phyloP scores from a whole-genome alignment of 768 basidiomycete species.

The Russula vinacea region DNA sequence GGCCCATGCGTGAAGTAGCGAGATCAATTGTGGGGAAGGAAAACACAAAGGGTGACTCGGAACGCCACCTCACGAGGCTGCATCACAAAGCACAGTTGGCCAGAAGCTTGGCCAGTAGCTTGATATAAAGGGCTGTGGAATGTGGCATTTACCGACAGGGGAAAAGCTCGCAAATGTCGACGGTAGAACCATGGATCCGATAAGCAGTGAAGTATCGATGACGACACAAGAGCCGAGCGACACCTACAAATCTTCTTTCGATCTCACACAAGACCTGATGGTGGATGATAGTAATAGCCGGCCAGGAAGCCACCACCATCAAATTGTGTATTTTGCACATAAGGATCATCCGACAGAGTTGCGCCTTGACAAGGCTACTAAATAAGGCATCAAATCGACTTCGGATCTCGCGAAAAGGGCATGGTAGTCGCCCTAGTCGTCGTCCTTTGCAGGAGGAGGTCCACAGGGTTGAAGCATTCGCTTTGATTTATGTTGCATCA shows the following conservation, averaged over 20 bases:
- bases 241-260: not conserved
- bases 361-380: slow-evolving; percentile 10
- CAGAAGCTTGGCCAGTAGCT: not conserved
- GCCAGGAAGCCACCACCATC: not conserved
- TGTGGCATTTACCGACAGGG: slow-evolving; percentile 5
- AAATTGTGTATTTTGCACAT: not conserved
- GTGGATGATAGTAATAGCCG: not conserved
- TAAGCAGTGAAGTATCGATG: slow-evolving; percentile 3
- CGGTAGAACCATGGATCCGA: not conserved
- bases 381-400: not conserved
- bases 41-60: not conserved
- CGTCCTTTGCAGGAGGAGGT: slow-evolving; percentile 65
- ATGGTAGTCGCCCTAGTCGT: slow-evolving; percentile 46
- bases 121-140: slow-evolving; percentile 1
- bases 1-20: not conserved
- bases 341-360: not conserved
- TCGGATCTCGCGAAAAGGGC: not conserved
- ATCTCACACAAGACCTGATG: slow-evolving; percentile 1
- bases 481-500: slow-evolving; percentile 35
- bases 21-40: not conserved
- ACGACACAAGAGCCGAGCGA: not conserved
- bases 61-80: slow-evolving; percentile 3
- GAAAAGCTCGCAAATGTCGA: not conserved
- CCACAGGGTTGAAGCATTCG: slow-evolving; percentile 57
- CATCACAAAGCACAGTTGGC: not conserved